A percentile compares a stretch with the other conserved stretches of the same genome.
Evolutionary conservation across 2,329 filamentous ascomycete species (phyloP).

Genomic region (Westerdykella ornata): DNA sequence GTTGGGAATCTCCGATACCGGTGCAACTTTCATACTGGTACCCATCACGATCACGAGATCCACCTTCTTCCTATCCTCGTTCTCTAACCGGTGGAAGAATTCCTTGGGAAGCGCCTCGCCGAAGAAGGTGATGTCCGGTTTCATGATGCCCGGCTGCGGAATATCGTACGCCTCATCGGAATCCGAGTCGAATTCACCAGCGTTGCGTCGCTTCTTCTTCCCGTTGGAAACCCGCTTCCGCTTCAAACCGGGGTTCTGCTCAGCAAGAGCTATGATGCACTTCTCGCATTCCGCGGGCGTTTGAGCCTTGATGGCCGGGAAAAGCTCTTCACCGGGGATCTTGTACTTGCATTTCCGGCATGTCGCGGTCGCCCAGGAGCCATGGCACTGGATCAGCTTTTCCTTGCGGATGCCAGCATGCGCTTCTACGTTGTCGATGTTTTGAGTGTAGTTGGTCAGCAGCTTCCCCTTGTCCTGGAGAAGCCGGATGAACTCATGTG

Average conservation of each 20-base stretch:
- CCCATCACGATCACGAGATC: slow-evolving; percentile 95
- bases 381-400: slow-evolving; percentile 92
- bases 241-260: slow-evolving; percentile 45
- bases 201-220: slow-evolving; percentile 44
- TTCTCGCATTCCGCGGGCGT: slow-evolving; percentile 69
- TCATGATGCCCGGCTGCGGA: slow-evolving; percentile 74
- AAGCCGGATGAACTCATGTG: slow-evolving; percentile 86
- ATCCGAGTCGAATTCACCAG: slow-evolving; percentile 49
- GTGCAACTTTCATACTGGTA: slow-evolving; percentile 90
- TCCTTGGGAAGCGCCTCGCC: slow-evolving; percentile 80
- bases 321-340: slow-evolving; percentile 70
- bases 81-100: slow-evolving; percentile 74
- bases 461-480: slow-evolving; percentile 84
- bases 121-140: slow-evolving; percentile 96
- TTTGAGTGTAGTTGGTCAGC: slow-evolving; percentile 95
- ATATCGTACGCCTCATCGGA: slow-evolving; percentile 59
- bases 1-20: slow-evolving; percentile 84
- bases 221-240: slow-evolving; percentile 49
- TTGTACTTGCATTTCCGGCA: slow-evolving; percentile 76
- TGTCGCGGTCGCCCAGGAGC: slow-evolving; percentile 86
- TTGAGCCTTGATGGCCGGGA: slow-evolving; percentile 68
- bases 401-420: slow-evolving; percentile 73
- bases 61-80: slow-evolving; percentile 69
- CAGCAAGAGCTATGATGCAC: slow-evolving; percentile 55
- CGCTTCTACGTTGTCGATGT: slow-evolving; percentile 93